Conservation (phyloP, 441 rosid species). For the Theobroma grandiflorum region DNA sequence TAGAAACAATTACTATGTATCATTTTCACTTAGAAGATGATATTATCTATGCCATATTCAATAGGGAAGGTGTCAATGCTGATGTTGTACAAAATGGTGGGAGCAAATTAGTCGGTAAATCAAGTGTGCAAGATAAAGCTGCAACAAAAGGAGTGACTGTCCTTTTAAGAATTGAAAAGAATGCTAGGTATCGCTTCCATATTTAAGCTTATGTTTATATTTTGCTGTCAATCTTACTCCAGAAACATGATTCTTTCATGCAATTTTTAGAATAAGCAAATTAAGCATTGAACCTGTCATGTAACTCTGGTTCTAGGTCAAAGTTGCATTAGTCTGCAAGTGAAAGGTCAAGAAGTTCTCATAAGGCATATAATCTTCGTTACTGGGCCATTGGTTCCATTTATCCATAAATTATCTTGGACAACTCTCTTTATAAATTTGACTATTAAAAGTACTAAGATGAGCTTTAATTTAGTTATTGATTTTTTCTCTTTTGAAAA, state of each 20-base stretch:
- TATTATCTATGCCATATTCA: conserved; percentile 17
- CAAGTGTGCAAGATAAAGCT: conserved; percentile 41
- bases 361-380: conserved; percentile 10
- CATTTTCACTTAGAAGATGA: neutral
- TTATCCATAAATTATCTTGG: conserved; percentile 14
- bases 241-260: conserved; percentile 1
- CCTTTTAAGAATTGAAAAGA: conserved; percentile 35
- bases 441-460: neutral
- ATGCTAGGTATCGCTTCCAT: conserved; percentile 37
- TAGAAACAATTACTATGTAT: neutral
- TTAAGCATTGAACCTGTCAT: neutral
- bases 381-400: neutral
- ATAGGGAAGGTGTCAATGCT: conserved; percentile 22
- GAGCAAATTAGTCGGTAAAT: conserved; percentile 35
- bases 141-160: conserved; percentile 43
- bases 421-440: neutral
- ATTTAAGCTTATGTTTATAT: conserved; percentile 4
- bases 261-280: conserved; percentile 15
- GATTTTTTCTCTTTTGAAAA: neutral
- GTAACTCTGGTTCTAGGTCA: conserved; percentile 6
- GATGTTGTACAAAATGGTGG: conserved; percentile 38
- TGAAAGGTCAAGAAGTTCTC: conserved; percentile 8
- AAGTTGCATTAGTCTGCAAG: conserved; percentile 4
- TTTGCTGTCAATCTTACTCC: conserved; percentile 2
- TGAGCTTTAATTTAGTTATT: conserved; percentile 6